Evolutionary conservation across 2,329 filamentous ascomycete genomes (phyloP).

Genomic region (Podosphaera fusca): DNA sequence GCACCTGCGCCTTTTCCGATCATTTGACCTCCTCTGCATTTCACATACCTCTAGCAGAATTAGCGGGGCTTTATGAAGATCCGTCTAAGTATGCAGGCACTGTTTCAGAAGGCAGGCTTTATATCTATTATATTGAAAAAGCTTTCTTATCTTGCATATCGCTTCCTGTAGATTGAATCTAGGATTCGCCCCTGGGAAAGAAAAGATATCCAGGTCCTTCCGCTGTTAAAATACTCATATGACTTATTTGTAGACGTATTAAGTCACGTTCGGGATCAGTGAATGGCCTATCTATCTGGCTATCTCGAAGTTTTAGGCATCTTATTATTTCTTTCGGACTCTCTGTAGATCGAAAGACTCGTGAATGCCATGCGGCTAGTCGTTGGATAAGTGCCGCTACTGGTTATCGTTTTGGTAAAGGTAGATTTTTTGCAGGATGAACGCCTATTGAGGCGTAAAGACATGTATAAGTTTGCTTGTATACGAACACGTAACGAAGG

Average conservation of each 20-base stretch:
- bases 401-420: neutral
- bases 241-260: neutral
- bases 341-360: neutral
- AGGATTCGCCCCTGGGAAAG: neutral
- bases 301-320: neutral
- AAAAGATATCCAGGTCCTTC: neutral
- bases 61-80: neutral
- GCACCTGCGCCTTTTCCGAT: neutral
- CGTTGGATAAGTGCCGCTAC: neutral
- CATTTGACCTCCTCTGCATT: neutral
- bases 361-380: neutral
- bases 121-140: neutral
- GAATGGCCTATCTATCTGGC: neutral
- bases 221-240: neutral
- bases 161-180: neutral
- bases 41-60: neutral
- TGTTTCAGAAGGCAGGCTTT: neutral
- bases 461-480: too few relatives aligned
- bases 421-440: neutral
- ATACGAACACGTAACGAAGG: too few relatives aligned
- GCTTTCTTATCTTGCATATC: neutral
- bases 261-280: neutral
- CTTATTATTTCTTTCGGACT: neutral
- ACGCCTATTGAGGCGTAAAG: neutral
- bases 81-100: neutral